Conservation (phyloP, 208 protist genomes). For the Naegleria lovaniensis region DNA sequence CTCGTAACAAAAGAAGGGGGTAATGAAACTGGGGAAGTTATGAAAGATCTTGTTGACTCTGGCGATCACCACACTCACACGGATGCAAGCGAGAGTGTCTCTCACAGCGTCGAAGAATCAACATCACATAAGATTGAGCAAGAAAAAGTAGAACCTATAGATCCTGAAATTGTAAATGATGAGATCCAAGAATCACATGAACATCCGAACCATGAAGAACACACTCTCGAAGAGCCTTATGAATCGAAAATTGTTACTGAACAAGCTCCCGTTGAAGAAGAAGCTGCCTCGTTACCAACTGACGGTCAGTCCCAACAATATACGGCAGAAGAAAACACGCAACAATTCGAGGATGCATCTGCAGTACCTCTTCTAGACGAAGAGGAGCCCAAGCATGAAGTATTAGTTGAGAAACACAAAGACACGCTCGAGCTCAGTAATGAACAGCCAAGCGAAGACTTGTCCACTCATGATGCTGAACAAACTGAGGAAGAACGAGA, state of each 20-base stretch:
- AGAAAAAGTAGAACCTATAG: neutral
- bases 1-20: neutral
- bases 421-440: neutral
- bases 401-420: neutral
- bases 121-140: neutral
- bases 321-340: neutral
- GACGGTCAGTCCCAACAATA: neutral
- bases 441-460: neutral
- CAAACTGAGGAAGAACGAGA: neutral
- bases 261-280: neutral
- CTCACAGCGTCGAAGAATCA: too few relatives aligned
- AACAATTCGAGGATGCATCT: neutral
- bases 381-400: neutral
- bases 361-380: neutral
- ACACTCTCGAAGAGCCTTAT: neutral
- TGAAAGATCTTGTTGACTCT: neutral
- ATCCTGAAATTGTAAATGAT: neutral
- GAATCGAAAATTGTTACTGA: too few relatives aligned
- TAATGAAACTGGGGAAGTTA: neutral
- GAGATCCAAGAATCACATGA: neutral
- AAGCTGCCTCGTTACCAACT: neutral
- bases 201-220: neutral
- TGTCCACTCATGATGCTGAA: neutral
- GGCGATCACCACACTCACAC: too few relatives aligned
- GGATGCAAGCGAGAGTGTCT: too few relatives aligned